Percentiles rank a stretch among this genome's conserved stretches.
Evolutionary conservation across 2,329 filamentous ascomycete species (phyloP).

Genomic region (Blumeria graminis): DNA sequence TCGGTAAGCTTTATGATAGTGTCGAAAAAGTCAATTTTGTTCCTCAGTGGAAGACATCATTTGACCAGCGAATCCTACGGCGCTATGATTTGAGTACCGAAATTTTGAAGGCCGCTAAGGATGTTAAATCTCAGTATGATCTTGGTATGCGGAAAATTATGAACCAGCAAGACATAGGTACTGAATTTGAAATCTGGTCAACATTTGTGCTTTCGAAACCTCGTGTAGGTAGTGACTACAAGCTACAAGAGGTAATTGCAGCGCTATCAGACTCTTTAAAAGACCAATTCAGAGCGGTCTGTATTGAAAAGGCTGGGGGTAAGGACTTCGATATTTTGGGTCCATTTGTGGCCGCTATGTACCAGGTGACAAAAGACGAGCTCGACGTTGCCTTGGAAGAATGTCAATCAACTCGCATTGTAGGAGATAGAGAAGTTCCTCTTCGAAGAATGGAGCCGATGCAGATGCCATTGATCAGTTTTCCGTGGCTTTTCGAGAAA

Average conservation of each 20-base stretch:
- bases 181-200: constrained; percentile 82
- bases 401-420: constrained; percentile 17
- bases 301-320: constrained; percentile 38
- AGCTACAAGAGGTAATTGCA: constrained; percentile 63
- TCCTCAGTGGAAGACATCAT: constrained; percentile 46
- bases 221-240: constrained; percentile 52
- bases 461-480: constrained; percentile 64
- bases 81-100: constrained; percentile 31
- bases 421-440: constrained; percentile 17
- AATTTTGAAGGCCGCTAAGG: constrained; percentile 31
- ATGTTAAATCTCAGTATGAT: constrained; percentile 60
- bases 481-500: constrained; percentile 71
- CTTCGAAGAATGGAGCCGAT: constrained; percentile 19
- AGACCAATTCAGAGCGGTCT: constrained; percentile 40
- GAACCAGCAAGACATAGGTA: constrained; percentile 59
- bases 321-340: constrained; percentile 33
- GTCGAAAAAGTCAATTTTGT: constrained; percentile 42
- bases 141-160: constrained; percentile 52
- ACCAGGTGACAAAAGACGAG: constrained; percentile 54
- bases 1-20: constrained; percentile 65
- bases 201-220: constrained; percentile 62
- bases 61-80: constrained; percentile 51
- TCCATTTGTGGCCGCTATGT: constrained; percentile 68
- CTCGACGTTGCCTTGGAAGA: constrained; percentile 33
- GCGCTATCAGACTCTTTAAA: constrained; percentile 40